phyloP scores from a whole-genome alignment of 768 basidiomycete genomes.

The Termitomyces titanicus region DNA sequence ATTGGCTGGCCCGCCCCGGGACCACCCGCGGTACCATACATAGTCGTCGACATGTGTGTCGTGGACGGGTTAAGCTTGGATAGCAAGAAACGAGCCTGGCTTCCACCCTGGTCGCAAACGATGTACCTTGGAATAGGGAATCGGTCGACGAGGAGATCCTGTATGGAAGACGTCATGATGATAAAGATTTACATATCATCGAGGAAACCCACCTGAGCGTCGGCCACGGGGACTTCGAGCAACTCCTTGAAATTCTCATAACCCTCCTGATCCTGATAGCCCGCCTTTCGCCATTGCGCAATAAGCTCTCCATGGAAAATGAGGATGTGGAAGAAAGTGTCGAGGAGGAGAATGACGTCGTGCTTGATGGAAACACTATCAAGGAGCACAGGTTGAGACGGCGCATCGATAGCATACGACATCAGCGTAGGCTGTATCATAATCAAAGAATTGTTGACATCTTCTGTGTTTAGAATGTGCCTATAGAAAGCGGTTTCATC shows the following conservation, averaged over 20 bases:
- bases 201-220: constrained; percentile 67
- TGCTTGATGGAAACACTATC: constrained; percentile 98
- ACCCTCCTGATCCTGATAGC: constrained; percentile 97
- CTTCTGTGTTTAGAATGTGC: constrained; percentile 96
- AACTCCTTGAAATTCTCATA: constrained; percentile 98
- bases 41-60: constrained; percentile 89
- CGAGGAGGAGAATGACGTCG: constrained; percentile 93
- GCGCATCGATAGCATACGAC: constrained; percentile 93
- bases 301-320: constrained; percentile 99
- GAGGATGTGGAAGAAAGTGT: constrained; percentile 99
- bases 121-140: constrained; percentile 98
- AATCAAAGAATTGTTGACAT: constrained; percentile 98
- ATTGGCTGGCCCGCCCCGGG: constrained; percentile 83
- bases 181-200: not conserved
- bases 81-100: constrained; percentile 96
- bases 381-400: constrained; percentile 90
- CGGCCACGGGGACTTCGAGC: constrained; percentile 78
- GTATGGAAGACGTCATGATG: not conserved
- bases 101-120: constrained; percentile 95
- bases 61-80: constrained; percentile 97
- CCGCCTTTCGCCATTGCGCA: constrained; percentile 96
- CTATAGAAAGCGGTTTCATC: constrained; percentile 99
- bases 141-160: constrained; percentile 93
- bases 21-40: constrained; percentile 78
- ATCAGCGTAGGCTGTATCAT: constrained; percentile 99